phyloP scores from a whole-genome alignment of 108 stramenopile species.

The Epithemia pelagica region DNA sequence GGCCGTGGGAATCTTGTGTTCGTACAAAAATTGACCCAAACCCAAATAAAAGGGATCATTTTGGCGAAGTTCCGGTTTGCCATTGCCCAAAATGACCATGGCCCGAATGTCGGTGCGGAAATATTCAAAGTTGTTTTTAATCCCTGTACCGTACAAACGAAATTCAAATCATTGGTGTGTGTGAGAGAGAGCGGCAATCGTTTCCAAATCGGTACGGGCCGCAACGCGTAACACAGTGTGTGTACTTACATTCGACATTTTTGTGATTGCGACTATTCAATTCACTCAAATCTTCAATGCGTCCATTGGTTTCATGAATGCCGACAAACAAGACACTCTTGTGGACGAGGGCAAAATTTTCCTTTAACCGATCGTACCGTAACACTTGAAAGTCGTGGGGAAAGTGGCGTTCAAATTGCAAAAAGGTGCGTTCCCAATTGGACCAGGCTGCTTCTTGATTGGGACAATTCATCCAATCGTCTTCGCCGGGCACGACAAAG shows the following conservation, averaged over 20 bases:
- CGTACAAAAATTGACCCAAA: slow-evolving; percentile 30
- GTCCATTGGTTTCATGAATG: slow-evolving; percentile 59
- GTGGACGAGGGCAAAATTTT: slow-evolving; percentile 58
- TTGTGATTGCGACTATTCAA: slow-evolving; percentile 35
- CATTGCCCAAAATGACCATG: slow-evolving; percentile 71
- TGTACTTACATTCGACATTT: slow-evolving; percentile 43
- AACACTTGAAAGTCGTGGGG: slow-evolving; percentile 24
- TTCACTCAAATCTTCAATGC: slow-evolving; percentile 28
- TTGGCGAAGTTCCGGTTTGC: slow-evolving; percentile 39
- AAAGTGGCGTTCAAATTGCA: slow-evolving; percentile 41
- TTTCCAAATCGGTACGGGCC: no score
- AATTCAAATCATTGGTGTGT: no score
- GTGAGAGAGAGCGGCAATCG: no score
- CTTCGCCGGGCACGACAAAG: slow-evolving; percentile 61
- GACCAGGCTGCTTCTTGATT: slow-evolving; percentile 24
- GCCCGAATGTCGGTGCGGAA: slow-evolving; percentile 33
- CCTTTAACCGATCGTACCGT: slow-evolving; percentile 31
- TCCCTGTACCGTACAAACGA: slow-evolving; percentile 13
- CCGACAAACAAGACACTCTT: slow-evolving; percentile 67
- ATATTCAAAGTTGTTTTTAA: slow-evolving; percentile 36
- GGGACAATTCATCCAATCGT: slow-evolving; percentile 71
- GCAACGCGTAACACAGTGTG: no score
- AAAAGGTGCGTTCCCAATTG: slow-evolving; percentile 48
- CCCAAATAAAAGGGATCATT: slow-evolving; percentile 46
- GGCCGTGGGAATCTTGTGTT: slow-evolving; percentile 36